phyloP scores from a whole-genome alignment of 331 rosid genomes.

The Pyracantha coccinea region DNA sequence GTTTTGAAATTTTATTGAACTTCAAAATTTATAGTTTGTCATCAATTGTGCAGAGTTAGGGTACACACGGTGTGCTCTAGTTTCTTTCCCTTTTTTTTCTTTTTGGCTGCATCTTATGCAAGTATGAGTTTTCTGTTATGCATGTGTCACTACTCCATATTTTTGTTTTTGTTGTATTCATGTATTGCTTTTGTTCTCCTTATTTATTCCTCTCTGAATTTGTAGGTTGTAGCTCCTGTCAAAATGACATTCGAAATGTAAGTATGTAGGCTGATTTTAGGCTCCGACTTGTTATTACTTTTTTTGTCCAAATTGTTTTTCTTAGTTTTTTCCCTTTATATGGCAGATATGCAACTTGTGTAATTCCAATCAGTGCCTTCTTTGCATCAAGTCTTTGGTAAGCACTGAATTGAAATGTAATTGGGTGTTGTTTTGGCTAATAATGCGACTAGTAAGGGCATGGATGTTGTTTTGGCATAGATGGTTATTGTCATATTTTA shows the following conservation, averaged over 20 bases:
- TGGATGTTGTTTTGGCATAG: background rate
- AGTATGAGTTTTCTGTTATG: background rate
- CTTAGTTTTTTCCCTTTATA: conserved; percentile 2
- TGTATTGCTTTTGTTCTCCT: background rate
- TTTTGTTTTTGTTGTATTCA: background rate
- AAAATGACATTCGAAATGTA: conserved; percentile 95
- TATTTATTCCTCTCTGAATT: background rate
- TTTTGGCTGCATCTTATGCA: background rate
- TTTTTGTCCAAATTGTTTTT: conserved; percentile 6
- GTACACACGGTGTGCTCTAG: background rate
- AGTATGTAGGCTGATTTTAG: conserved; percentile 14
- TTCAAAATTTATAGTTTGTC: background rate
- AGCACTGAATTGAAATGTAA: conserved; percentile 21
- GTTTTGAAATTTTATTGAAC: background rate
- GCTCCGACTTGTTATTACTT: background rate
- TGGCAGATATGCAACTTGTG: conserved; percentile 92
- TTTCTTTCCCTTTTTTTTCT: background rate
- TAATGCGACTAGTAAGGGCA: background rate
- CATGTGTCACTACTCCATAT: background rate
- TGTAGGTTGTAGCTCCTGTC: conserved; percentile 89
- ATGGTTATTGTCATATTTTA: background rate
- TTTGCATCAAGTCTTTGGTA: conserved; percentile 97
- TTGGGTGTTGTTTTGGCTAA: background rate
- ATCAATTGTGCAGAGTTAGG: background rate
- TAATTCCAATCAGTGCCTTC: conserved; percentile 88